These are phyloP conservation scores for Ascochyta koolunga DNA, from an alignment of 2,329 filamentous ascomycete genomes.

Conservation along the genomic window DNA sequence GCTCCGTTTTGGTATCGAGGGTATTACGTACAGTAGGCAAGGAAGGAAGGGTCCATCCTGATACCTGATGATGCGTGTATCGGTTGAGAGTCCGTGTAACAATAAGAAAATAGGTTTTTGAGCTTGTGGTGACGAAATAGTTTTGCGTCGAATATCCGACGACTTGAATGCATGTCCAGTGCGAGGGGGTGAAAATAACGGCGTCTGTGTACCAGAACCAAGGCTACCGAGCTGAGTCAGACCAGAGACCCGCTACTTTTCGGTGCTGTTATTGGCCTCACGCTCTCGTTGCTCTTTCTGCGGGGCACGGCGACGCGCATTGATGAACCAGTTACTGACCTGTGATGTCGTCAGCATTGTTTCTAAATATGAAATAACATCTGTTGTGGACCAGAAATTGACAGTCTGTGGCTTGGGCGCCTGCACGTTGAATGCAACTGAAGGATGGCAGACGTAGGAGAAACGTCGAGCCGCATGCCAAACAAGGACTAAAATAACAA, in stretches of 20 bases:
- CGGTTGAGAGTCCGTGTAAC: neutral
- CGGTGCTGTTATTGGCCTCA: slow-evolving; percentile 23
- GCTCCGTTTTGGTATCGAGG: slow-evolving; percentile 25
- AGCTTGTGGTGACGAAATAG: neutral
- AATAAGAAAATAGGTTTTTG: neutral
- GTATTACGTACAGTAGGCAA: slow-evolving; percentile 20
- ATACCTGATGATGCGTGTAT: slow-evolving; percentile 8
- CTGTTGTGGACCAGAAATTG: neutral
- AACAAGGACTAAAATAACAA: slow-evolving; percentile 5
- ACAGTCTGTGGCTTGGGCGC: neutral
- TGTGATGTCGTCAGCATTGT: slow-evolving; percentile 26
- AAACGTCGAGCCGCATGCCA: slow-evolving; percentile 55
- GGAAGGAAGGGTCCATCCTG: neutral
- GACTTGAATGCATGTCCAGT: slow-evolving; percentile 15
- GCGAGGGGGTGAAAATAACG: slow-evolving; percentile 6
- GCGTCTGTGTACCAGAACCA: neutral
- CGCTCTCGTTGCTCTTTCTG: slow-evolving; percentile 39
- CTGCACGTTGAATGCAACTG: slow-evolving; percentile 8
- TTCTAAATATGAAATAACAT: neutral
- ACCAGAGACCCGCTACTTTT: neutral
- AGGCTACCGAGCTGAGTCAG: neutral
- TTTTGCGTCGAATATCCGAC: slow-evolving; percentile 3
- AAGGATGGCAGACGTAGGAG: slow-evolving; percentile 26
- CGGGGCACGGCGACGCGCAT: slow-evolving; percentile 66
- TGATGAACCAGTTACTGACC: slow-evolving; percentile 84